Evolutionary conservation across 257 asterid genomes (phyloP), one percentile per base, ranked within the genome.

Genomic region (Solanum medicagineum): DNA sequence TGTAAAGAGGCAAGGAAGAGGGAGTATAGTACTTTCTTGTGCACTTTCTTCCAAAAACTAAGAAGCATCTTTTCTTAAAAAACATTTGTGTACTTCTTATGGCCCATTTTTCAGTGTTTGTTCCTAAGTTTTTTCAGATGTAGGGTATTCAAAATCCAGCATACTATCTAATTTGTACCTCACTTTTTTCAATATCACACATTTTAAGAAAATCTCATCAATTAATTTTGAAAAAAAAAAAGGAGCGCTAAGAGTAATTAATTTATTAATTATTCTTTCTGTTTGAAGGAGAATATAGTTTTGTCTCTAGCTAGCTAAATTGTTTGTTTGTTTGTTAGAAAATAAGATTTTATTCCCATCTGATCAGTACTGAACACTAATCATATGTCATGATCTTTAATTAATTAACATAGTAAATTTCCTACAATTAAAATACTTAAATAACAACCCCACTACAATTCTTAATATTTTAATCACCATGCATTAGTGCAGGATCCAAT

Each of bases 221-320:
- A 75, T 49, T 14, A 9, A 22, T 75, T 22, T 75, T 22, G 8
- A 8, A 55, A 57, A 5, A 8, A 29, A 59, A 1, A 20, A 4
- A 26, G 1, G 66, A 59, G 66, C 32, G 15, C 22, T 59, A n/a
- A 59, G 66, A 14, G 66, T 59, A 59, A 59, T 22, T 75, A 47
- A 22, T 24, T 66, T 29, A 66, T 22, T 75, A 75, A 32, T 13
- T 79, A 79, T 53, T 62, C 55, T 14, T 20, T 83, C 51, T 49
- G 47, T 83, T 85, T 68, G 81, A 53, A 65, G 87, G 83, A 88
- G 83, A 87, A 87, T 88, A 63, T 83, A n/a, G 82, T 87, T 87
- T 91, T 91, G 94, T 90, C 93, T 84, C 88, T 85, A 85, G 71
- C 66, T 51, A 62, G 49, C 49, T 42, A 17, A 32, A 42, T 65